Conservation (phyloP, 345 rosid species). For the Noccaea caerulescens region DNA sequence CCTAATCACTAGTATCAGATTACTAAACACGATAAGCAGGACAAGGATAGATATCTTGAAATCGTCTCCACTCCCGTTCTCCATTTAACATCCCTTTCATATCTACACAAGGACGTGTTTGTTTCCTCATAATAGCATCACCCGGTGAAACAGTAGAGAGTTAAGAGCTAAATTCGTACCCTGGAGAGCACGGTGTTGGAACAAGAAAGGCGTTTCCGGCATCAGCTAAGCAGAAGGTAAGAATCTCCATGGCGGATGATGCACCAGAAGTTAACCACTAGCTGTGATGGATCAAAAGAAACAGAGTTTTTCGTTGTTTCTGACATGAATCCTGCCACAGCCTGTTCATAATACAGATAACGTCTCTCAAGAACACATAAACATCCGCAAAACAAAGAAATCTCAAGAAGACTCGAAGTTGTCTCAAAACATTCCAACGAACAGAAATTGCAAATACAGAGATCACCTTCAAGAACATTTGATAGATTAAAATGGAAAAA, state of each 20-base stretch:
- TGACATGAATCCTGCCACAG: constrained; percentile 78
- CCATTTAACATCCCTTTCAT: constrained; percentile 84
- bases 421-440: constrained; percentile 1
- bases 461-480: no score
- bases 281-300: constrained; percentile 65
- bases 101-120: constrained; percentile 50
- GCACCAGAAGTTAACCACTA: constrained; percentile 76
- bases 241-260: constrained; percentile 75
- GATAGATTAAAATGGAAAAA: no score
- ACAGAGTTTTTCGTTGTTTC: constrained; percentile 55
- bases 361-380: constrained; percentile 23
- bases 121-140: background rate
- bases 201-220: constrained; percentile 94
- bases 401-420: background rate
- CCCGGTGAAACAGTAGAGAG: background rate
- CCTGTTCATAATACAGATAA: constrained; percentile 50
- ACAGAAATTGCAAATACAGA: background rate
- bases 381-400: no score
- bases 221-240: constrained; percentile 90
- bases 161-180: constrained; percentile 50
- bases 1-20: no score
- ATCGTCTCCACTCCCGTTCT: constrained; percentile 81
- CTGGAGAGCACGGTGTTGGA: constrained; percentile 80
- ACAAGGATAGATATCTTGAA: constrained; percentile 69
- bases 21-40: no score